Evolutionary conservation across 2,329 filamentous ascomycete genomes (phyloP), one percentile per base, ranked within the genome.

Genomic region (Cercospora beticola): DNA sequence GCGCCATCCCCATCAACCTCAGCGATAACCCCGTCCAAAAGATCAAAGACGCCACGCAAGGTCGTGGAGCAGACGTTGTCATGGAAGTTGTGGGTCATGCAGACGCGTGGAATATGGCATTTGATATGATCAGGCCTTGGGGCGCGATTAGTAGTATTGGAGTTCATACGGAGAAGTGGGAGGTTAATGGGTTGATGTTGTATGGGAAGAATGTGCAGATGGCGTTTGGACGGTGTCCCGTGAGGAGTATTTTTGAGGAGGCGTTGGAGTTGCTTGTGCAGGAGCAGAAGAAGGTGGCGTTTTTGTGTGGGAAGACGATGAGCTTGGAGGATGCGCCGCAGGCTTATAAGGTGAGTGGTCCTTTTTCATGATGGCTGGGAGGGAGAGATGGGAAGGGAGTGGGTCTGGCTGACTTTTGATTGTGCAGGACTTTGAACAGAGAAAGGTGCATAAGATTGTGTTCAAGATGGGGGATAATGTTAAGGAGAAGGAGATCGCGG

Each of bases 1-100:
- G 93, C 2, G 94, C 92, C 2, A 92, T 94, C 79, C 89, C 92
- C 0, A 88, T 93, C 80, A 94, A 97, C 78, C 94, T 94, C 23
- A 71, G 75, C 63, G 75, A 76, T 62, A 62, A 77, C 49, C 75
- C 75, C 0, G 73, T 96, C 78, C 84, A 86, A 73, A 86, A 90
- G 64, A 89, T 97, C 64, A 88, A 88, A 76, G 90, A 92, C 73
- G 86, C 90, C 59, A 95, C 92, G 0, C 85, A 90, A 16, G 93
- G 93, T 7, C 85, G 94, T 46, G 94, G 94, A 6, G 93, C 93
- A 14, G 94, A 97, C 80, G 88, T 92, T 18, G 89, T 95, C 2
- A 89, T 97, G 58, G 83, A 85, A 72, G 81, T 82, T 4, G 83
- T 85, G 4, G 84, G 83, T 5, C 76, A 84, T 62, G 81, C 80